Evolutionary conservation across 352 stramenopile species (phyloP).

Genomic region (Globisporangium solare): DNA sequence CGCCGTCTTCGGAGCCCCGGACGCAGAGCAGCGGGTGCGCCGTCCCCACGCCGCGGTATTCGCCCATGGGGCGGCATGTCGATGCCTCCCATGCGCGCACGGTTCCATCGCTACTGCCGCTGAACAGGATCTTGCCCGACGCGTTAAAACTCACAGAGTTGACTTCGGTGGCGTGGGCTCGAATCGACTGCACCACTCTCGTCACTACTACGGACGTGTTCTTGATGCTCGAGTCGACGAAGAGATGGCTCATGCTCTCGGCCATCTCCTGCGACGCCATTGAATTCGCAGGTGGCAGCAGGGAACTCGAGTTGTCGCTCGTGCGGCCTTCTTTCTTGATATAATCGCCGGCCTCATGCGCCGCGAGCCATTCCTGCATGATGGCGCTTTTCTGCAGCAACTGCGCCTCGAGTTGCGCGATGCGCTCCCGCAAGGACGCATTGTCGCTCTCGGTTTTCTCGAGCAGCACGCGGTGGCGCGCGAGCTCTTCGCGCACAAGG

Average conservation of each 20-base stretch:
- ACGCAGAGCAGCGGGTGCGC: conserved; percentile 82
- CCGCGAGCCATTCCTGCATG: conserved; percentile 55
- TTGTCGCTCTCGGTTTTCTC: conserved; percentile 46
- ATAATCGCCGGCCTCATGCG: conserved; percentile 29
- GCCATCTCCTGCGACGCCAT: conserved; percentile 43
- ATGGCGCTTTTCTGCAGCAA: conserved; percentile 53
- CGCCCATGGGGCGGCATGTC: conserved; percentile 43
- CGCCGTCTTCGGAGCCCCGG: conserved; percentile 67
- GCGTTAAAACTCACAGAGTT: conserved; percentile 85
- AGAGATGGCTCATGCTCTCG: conserved; percentile 38
- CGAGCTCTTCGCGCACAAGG: conserved; percentile 51
- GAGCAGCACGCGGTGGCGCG: conserved; percentile 45
- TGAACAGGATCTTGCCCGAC: conserved; percentile 79
- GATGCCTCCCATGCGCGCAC: conserved; percentile 73
- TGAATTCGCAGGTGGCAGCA: background rate
- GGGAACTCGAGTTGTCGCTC: background rate
- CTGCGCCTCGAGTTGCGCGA: conserved; percentile 47
- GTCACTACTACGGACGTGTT: conserved; percentile 27
- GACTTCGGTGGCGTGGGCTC: conserved; percentile 76
- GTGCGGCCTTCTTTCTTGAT: background rate
- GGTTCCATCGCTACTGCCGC: conserved; percentile 76
- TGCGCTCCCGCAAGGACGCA: conserved; percentile 29
- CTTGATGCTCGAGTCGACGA: conserved; percentile 20
- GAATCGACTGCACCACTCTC: conserved; percentile 48
- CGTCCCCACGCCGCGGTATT: conserved; percentile 74